phyloP scores from a whole-genome alignment of 768 basidiomycete species.

The Fistulinella prunicolor region DNA sequence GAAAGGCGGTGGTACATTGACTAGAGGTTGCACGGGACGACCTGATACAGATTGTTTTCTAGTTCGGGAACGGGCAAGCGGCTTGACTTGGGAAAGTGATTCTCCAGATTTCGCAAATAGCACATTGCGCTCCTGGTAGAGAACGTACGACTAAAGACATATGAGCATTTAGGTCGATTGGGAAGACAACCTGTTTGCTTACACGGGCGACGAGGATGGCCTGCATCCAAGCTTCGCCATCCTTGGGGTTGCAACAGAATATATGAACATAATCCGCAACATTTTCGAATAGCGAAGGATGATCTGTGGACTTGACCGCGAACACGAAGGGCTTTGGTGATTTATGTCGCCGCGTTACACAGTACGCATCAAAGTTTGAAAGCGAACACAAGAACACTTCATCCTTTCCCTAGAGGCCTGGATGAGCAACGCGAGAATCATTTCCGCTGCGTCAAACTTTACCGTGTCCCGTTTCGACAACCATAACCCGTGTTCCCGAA shows the following conservation, averaged over 20 bases:
- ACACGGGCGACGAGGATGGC: constrained; percentile 80
- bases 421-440: constrained; percentile 5
- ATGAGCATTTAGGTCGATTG: constrained; percentile 3
- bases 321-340: constrained; percentile 85
- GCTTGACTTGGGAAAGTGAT: constrained; percentile 26
- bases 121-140: constrained; percentile 75
- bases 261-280: constrained; percentile 84
- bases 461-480: constrained; percentile 89
- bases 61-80: constrained; percentile 37
- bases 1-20: constrained; percentile 44
- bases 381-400: constrained; percentile 78
- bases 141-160: constrained; percentile 66
- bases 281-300: constrained; percentile 82
- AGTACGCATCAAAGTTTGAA: constrained; percentile 87
- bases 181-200: constrained; percentile 25
- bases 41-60: constrained; percentile 34
- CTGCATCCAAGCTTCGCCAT: constrained; percentile 78
- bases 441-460: constrained; percentile 21
- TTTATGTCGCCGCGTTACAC: constrained; percentile 70
- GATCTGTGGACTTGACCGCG: constrained; percentile 86
- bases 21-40: constrained; percentile 46
- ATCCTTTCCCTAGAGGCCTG: constrained; percentile 70
- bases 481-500: constrained; percentile 84
- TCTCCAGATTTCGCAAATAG: constrained; percentile 36
- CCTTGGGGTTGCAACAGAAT: constrained; percentile 73